A percentile compares a stretch with the other conserved stretches of the same genome.
phyloP scores from a whole-genome alignment of 805 yeast species.

The Sugiyamaella lignohabitans region DNA sequence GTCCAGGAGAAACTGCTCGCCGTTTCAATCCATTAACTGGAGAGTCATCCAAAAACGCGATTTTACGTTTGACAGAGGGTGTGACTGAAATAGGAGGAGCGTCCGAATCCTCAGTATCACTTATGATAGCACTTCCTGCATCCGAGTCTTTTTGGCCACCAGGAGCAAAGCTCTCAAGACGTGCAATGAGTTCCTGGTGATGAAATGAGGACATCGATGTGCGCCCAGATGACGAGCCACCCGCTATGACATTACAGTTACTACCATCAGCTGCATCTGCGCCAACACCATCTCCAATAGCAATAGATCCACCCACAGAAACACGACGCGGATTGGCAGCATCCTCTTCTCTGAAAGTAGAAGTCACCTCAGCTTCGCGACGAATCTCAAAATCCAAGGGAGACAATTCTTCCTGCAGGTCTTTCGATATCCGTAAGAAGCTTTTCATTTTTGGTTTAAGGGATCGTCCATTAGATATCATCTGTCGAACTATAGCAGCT shows the following conservation, averaged over 20 bases:
- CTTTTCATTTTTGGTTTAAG: constrained; percentile 21
- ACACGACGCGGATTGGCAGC: not conserved
- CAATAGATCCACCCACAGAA: not conserved
- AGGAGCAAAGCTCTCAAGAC: constrained; percentile 2
- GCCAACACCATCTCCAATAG: constrained; percentile 9
- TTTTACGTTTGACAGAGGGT: constrained; percentile 15
- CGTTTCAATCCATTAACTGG: constrained; percentile 15
- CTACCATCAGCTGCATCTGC: not conserved
- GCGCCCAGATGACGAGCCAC: not conserved
- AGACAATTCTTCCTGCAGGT: constrained; percentile 21
- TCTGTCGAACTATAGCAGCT: constrained; percentile 11
- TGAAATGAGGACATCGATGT: not conserved
- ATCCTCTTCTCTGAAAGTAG: constrained; percentile 14
- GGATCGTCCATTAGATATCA: constrained; percentile 13
- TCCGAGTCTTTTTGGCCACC: not conserved
- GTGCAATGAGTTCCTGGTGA: constrained; percentile 5
- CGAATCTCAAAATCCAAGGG: constrained; percentile 24
- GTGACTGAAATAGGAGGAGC: constrained; percentile 2
- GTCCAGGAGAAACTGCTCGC: constrained; percentile 26
- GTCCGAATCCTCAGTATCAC: constrained; percentile 21
- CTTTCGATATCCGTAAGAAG: constrained; percentile 22
- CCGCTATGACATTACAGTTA: constrained; percentile 3
- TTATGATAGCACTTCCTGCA: constrained; percentile 1
- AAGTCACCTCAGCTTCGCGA: constrained; percentile 23
- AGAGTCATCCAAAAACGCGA: constrained; percentile 14